Base-by-base conservation (phyloP, 2,329 filamentous ascomycete species). In the Neofusicoccum parvum region DNA sequence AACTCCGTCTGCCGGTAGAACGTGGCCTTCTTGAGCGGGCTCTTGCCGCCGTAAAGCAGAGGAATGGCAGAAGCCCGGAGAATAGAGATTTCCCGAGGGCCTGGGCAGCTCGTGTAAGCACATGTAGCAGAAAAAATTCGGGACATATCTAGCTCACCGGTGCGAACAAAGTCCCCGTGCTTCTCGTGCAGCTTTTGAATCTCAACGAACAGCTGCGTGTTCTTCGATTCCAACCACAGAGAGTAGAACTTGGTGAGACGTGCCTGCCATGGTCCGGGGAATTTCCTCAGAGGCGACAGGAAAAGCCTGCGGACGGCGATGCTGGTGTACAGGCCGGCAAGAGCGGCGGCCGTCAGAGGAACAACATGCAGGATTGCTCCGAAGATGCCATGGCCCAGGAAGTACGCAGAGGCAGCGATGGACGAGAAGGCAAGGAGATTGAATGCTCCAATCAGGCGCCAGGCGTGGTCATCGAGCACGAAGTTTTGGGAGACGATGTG, bases 301-400 rank as follows among this genome's bases (percentile, higher is more conserved):
- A 78, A 74, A 2, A 73, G 65, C 17, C 80, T 74, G 67, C 82
- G 78, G n/a, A 78, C 59, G 9, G 73, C 36, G 17, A 81, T 79
- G 67, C 79, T 80, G 9, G 66, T 39, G 10, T 64, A 36, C 5
- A 76, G 59, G 4, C 71, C 68, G 20, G 51, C 66, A 20, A 56
- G 32, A 4, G 51, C 32, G 7, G 43, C 32, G 3, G 3, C 32
- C 3, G 51, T 20, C 9, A 64, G 23, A 23, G 56, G 56, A 1
- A 27, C 5, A 5, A 60, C 43, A 3, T 60, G 56, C n/a, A 36
- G 5, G 14, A 41, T 14, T 12, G 59, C 45, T 5, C 46, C 36
- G 2, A 27, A 7, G 5, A 41, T 12, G 14, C 46, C 59, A 43
- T 50, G 27, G 5, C 43, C 62, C 3, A 48, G 27, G 17, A 58